Conservation (phyloP, 495 filamentous ascomycete species). For the Xylaria grammica region DNA sequence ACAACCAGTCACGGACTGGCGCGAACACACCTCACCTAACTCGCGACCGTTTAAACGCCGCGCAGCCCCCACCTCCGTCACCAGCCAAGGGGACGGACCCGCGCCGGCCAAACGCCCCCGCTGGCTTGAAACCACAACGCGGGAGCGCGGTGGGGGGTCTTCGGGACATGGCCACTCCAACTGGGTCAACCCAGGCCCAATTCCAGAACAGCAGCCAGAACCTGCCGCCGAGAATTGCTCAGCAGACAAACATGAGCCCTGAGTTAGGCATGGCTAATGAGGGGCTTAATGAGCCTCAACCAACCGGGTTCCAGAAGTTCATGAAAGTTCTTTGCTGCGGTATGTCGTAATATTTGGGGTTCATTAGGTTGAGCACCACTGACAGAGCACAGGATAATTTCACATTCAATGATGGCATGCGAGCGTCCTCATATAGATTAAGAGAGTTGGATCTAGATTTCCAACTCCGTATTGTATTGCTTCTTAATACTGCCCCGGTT, state of each 20-base stretch:
- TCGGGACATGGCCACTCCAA: slow-evolving; percentile 74
- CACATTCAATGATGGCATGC: slow-evolving; percentile 27
- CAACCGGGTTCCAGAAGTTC: slow-evolving; percentile 70
- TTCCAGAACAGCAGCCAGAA: slow-evolving; percentile 88
- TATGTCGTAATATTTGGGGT: slow-evolving; percentile 44
- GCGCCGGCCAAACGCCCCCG: slow-evolving; percentile 80
- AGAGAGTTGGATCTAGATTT: slow-evolving; percentile 32
- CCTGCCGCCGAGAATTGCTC: slow-evolving; percentile 69
- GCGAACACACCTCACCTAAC: slow-evolving; percentile 70
- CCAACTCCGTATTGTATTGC: slow-evolving; percentile 30
- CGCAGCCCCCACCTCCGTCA: slow-evolving; percentile 87
- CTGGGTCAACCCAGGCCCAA: slow-evolving; percentile 84
- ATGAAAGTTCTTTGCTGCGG: slow-evolving; percentile 85
- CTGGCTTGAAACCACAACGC: slow-evolving; percentile 75
- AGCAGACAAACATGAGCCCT: slow-evolving; percentile 58
- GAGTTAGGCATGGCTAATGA: slow-evolving; percentile 44
- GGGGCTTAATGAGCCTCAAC: slow-evolving; percentile 51
- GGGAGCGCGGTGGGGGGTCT: slow-evolving; percentile 68
- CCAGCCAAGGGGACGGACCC: slow-evolving; percentile 81
- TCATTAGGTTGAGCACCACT: background rate
- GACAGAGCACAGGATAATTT: slow-evolving; percentile 10
- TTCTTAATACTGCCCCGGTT: slow-evolving; percentile 32
- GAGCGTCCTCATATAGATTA: slow-evolving; percentile 38
- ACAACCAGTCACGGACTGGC: slow-evolving; percentile 63
- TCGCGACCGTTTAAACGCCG: slow-evolving; percentile 94